Evolutionary conservation across 2,329 filamentous ascomycete genomes (phyloP), one percentile per base, ranked within the genome.

Genomic region (Chrysosporium queenslandicum): DNA sequence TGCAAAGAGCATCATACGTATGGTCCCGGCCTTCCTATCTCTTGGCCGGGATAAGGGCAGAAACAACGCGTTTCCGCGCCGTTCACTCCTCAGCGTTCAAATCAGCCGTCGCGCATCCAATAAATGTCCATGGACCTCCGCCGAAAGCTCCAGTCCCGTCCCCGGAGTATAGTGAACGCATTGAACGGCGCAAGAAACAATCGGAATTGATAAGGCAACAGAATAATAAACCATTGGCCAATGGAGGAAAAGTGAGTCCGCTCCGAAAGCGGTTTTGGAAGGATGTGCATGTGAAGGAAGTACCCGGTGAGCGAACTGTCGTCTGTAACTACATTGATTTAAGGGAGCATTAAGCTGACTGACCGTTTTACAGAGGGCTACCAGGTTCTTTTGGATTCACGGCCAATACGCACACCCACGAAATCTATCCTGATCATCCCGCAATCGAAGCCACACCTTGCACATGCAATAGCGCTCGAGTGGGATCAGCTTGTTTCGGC

Each of bases 401-500:
- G 89, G 23, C 82, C 89, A 3, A 80, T 98, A 55, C 83, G 90
- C 56, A 88, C 86, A 48, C 86, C 84, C 0, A 59, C 74, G 6
- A 82, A 82, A 50, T 88, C 90, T 64, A 74, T 87, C 57, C 74
- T 98, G 60, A 79, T 77, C 1, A 63, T 97, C 25, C 90, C 92
- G 0, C 62, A 72, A 1, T 78, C 77, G 53, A 97, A 96, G 71
- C 82, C 82, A 29, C 79, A 88, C 62, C 83, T 97, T 36, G 91
- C 91, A 21, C 77, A 83, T 41, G 87, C 87, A 53, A 82, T 98
- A 57, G 92, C 91, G 2, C 72, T 94, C 41, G 92, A 98, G 74
- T 98, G 92, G 92, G 90, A 96, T 66, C 76, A 85, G 46, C 78
- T 98, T 55, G 78, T 83, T 21, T 86, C 86, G 12, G 82, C 86